Percentiles rank a stretch among this genome's conserved stretches.
Evolutionary conservation across 495 filamentous ascomycete genomes (phyloP).

Genomic region (Podospora australis): DNA sequence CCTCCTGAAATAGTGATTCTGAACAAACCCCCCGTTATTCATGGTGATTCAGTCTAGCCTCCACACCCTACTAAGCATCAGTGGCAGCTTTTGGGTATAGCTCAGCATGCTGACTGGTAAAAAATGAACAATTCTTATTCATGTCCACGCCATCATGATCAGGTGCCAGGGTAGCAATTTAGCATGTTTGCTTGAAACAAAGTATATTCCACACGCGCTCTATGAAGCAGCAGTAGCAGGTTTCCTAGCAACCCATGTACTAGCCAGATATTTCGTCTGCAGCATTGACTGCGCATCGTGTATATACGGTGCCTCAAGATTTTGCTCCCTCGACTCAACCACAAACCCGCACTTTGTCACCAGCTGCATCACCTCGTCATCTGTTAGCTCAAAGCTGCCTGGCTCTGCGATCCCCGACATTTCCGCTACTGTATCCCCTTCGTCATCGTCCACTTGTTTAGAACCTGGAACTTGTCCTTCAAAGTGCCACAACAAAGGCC

Average conservation of each 20-base stretch:
- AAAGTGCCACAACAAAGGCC: conserved; percentile 89
- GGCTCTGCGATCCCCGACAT: conserved; percentile 63
- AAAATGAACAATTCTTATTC: no score
- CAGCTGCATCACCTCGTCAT: conserved; percentile 77
- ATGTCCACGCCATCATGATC: no score
- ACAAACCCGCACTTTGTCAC: conserved; percentile 72
- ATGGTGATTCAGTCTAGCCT: no score
- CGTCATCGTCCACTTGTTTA: conserved; percentile 35
- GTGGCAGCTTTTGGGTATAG: no score
- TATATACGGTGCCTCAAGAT: conserved; percentile 68
- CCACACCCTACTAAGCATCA: no score
- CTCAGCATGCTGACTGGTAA: no score
- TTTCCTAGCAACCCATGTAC: conserved; percentile 82
- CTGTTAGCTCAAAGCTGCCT: conserved; percentile 76
- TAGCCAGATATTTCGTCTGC: conserved; percentile 68
- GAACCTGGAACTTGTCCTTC: conserved; percentile 48
- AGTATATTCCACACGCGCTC: background rate
- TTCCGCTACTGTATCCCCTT: conserved; percentile 30
- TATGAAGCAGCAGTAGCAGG: conserved; percentile 8
- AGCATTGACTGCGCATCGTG: conserved; percentile 79
- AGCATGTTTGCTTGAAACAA: no score
- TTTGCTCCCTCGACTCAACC: conserved; percentile 52
- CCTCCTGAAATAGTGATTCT: no score
- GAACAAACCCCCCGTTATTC: no score
- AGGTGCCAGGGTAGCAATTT: no score